A percentile compares a stretch with the other conserved stretches of the same genome.
phyloP scores from a whole-genome alignment of 1,139 yeast genomes.

The Geotrichum aggregatum region DNA sequence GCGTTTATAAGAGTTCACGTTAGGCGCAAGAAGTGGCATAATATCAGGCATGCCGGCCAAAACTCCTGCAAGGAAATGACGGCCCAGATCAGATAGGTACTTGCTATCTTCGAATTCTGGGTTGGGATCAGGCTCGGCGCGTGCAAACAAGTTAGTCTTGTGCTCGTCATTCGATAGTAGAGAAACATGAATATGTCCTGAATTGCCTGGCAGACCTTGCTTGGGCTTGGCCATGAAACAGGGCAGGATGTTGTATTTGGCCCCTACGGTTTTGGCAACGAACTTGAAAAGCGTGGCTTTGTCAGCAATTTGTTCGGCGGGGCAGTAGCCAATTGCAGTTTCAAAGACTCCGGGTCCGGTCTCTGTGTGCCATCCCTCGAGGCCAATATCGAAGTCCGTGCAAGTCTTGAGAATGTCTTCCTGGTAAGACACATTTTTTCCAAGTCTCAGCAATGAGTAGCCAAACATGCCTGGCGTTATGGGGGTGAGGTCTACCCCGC shows the following conservation, averaged over 20 bases:
- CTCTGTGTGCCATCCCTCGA: conserved; percentile 42
- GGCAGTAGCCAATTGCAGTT: conserved; percentile 38
- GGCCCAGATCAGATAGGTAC: conserved; percentile 35
- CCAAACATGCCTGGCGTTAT: conserved; percentile 41
- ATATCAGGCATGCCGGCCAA: conserved; percentile 37
- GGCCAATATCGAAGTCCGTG: conserved; percentile 29
- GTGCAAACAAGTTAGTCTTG: conserved; percentile 37
- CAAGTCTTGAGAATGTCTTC: conserved; percentile 33
- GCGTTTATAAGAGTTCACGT: conserved; percentile 39
- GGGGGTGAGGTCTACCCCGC: conserved; percentile 32
- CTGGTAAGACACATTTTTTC: conserved; percentile 35
- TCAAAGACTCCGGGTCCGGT: conserved; percentile 43
- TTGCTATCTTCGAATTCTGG: conserved; percentile 35
- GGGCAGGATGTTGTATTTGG: conserved; percentile 35
- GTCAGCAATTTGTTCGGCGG: conserved; percentile 38
- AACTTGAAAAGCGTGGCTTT: conserved; percentile 38
- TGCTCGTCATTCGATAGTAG: conserved; percentile 27
- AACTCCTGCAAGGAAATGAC: conserved; percentile 39
- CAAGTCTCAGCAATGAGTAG: conserved; percentile 38
- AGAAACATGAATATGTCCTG: conserved; percentile 41
- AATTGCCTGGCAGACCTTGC: conserved; percentile 40
- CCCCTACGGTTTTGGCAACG: conserved; percentile 36
- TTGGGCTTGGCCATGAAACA: conserved; percentile 42
- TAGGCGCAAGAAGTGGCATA: conserved; percentile 41
- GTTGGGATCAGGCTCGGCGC: conserved; percentile 29